Evolutionary conservation across 176 grass and related monocot species (phyloP), one percentile per base, ranked within the genome.

Genomic region (Urochloa ruziziensis): DNA sequence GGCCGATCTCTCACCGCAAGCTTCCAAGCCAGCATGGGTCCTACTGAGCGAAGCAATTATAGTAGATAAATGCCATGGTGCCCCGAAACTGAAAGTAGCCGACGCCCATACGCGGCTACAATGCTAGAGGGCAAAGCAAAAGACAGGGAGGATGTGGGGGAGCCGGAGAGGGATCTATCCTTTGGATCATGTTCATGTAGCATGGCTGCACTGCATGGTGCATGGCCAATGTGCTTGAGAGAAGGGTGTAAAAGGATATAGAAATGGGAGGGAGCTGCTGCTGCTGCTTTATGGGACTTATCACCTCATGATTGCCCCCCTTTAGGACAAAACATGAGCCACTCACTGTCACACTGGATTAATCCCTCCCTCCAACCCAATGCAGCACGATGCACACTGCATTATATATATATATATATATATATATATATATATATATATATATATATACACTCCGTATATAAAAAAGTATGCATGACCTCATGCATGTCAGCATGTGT

Each of bases 291-390:
- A 49, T 91, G 48, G 91, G 85, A 73, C 76, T 89, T 86, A 84
- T 77, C 85, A 82, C 88, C 92, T 80, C 83, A 88, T 92, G 81
- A 91, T 90, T 92, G 91, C 25, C 9, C 24, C 15, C 11, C 24
- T 7, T 82, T 27, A 71, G 73, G 63, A 83, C 65, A 82, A 82
- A 29, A 58, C 19, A 81, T 63, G 71, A 73, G 52, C 25, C 59
- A 67, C 30, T 59, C 56, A 59, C 51, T 10, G 0, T 56, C 21
- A n/a, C 52, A n/a, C 52, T 57, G 23, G 52, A 54, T 21, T 68
- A 80, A 42, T 69, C 56, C 56, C 23, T 58, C 19, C 52, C 49
- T 7, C 46, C 29, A 34, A 34, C 2, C 40, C 48, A 28, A 54
- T 80, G 53, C 74, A 37, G 37, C 18, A 43, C 37, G 32, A 56